Evolutionary conservation across 495 filamentous ascomycete species (phyloP).

Genomic region (Wilcoxina mikolae): DNA sequence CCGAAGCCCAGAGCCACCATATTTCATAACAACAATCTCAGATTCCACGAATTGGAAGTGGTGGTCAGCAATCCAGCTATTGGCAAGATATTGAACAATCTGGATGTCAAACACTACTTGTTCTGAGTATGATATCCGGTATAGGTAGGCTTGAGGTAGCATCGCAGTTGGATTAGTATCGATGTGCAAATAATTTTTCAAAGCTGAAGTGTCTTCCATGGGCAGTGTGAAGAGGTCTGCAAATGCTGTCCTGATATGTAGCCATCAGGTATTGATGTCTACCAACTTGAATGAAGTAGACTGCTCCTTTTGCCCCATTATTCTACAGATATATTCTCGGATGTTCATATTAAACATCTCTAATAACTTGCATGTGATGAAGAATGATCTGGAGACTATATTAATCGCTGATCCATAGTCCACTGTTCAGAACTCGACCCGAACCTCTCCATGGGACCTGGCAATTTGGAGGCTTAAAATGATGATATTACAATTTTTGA

Average conservation of each 20-base stretch:
- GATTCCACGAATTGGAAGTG: conserved; percentile 8
- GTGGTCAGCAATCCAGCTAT: background rate
- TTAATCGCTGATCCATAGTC: background rate
- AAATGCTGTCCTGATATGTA: background rate
- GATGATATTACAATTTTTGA: background rate
- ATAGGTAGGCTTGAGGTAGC: background rate
- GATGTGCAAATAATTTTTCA: background rate
- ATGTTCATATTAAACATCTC: background rate
- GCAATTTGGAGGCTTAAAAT: background rate
- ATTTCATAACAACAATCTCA: background rate
- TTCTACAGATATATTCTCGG: background rate
- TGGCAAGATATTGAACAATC: background rate
- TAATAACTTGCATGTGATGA: background rate
- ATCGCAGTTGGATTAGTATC: background rate
- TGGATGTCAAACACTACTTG: background rate
- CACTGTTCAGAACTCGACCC: background rate
- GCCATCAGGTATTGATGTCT: background rate
- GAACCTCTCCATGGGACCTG: background rate
- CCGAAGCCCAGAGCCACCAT: conserved; percentile 10
- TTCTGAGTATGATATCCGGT: background rate
- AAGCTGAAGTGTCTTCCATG: background rate
- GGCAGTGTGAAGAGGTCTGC: background rate
- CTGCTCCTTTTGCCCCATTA: background rate
- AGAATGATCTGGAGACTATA: background rate
- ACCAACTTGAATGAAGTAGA: too few relatives aligned